These are phyloP conservation scores for Fusarium albidum DNA, from an alignment of 2,329 filamentous ascomycete species.

Conservation along the genomic window DNA sequence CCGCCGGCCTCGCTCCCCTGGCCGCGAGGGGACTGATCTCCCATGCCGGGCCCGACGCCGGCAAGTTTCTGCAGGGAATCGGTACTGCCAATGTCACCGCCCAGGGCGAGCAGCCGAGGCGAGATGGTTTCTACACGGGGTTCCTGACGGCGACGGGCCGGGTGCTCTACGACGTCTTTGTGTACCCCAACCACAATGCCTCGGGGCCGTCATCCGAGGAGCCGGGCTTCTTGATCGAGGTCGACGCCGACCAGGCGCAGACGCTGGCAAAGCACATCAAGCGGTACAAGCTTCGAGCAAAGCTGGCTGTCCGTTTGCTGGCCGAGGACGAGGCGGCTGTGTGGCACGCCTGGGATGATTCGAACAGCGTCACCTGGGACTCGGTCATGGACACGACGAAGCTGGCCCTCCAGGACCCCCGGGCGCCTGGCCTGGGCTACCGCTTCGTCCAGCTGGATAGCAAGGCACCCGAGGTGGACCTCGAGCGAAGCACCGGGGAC, in stretches of 20 bases:
- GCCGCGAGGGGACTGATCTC: constrained; percentile 81
- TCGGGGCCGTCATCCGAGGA: constrained; percentile 37
- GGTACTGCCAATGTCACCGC: constrained; percentile 69
- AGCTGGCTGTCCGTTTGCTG: constrained; percentile 74
- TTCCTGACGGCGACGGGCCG: constrained; percentile 89
- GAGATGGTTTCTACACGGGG: constrained; percentile 75
- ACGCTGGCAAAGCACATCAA: constrained; percentile 76
- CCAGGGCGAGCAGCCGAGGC: constrained; percentile 45
- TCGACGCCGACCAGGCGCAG: constrained; percentile 73
- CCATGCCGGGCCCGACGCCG: constrained; percentile 79
- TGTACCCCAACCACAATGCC: constrained; percentile 70
- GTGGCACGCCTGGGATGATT: constrained; percentile 78
- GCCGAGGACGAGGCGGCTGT: constrained; percentile 71
- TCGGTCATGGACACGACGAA: constrained; percentile 28
- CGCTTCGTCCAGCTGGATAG: constrained; percentile 51
- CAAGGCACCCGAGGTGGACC: constrained; percentile 49
- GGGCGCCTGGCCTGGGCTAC: constrained; percentile 65
- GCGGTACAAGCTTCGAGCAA: constrained; percentile 85
- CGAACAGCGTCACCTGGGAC: constrained; percentile 34
- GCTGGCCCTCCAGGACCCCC: constrained; percentile 57
- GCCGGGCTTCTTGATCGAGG: constrained; percentile 74
- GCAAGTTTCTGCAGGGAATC: constrained; percentile 87
- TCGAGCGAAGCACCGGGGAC: constrained; percentile 58
- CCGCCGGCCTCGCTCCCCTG: constrained; percentile 65
- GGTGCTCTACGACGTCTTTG: constrained; percentile 87